Percentiles rank a stretch among this genome's conserved stretches.
Evolutionary conservation across 1,139 yeast species (phyloP).

Genomic region (Suhomyces choctaworum): DNA sequence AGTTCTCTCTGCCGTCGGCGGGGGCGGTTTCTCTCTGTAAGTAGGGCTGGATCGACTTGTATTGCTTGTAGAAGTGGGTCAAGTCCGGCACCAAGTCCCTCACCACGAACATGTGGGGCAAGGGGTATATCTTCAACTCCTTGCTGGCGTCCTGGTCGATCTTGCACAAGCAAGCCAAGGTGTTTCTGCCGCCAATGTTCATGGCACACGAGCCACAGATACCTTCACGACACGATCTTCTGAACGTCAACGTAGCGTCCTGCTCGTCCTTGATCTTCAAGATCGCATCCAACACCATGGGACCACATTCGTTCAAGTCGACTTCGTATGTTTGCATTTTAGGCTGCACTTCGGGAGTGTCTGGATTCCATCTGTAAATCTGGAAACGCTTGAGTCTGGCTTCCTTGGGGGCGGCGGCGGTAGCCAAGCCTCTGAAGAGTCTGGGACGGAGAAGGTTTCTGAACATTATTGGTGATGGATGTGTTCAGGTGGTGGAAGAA

Average conservation of each 20-base stretch:
- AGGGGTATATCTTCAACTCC: constrained; percentile 87
- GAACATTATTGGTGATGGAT: constrained; percentile 17
- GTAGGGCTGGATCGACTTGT: constrained; percentile 96
- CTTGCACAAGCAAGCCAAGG: constrained; percentile 94
- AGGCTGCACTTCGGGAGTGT: constrained; percentile 92
- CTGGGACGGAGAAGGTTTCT: constrained; percentile 23
- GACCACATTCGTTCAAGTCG: constrained; percentile 91
- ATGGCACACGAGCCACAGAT: constrained; percentile 99
- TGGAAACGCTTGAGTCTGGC: constrained; percentile 76
- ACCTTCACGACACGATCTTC: constrained; percentile 99
- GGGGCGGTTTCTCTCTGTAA: constrained; percentile 83
- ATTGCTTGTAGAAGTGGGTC: constrained; percentile 97
- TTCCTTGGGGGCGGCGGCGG: constrained; percentile 37
- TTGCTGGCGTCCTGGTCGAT: constrained; percentile 77
- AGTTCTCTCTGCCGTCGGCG: constrained; percentile 88
- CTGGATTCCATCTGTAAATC: constrained; percentile 98
- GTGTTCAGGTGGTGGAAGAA: neutral
- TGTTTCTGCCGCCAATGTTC: constrained; percentile 98
- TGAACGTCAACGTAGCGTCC: constrained; percentile 90
- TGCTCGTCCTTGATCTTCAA: constrained; percentile 94
- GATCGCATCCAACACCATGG: constrained; percentile 96
- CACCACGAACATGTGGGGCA: constrained; percentile 98
- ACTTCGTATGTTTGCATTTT: constrained; percentile 77
- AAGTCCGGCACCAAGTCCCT: constrained; percentile 97
- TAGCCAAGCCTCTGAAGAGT: constrained; percentile 41